These are phyloP conservation scores for Diddensiella santjacobensis DNA, from an alignment of 805 yeast species.

Conservation along the genomic window DNA sequence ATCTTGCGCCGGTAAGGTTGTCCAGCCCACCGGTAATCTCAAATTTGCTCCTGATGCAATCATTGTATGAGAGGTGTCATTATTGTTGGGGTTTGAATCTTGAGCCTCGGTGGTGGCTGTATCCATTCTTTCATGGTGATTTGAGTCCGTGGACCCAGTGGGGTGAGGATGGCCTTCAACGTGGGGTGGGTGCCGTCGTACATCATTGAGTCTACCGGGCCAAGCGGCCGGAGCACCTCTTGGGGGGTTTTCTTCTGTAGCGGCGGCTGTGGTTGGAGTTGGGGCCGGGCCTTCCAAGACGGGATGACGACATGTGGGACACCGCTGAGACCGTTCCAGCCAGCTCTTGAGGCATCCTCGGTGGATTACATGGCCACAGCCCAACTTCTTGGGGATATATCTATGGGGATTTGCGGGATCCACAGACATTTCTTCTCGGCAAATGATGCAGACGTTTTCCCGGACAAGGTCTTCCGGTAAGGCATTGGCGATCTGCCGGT, in stretches of 20 bases:
- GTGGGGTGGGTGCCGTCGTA: too few species aligned
- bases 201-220: background rate
- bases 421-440: constrained; percentile 82
- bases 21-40: constrained; percentile 21
- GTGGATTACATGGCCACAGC: constrained; percentile 86
- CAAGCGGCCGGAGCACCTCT: background rate
- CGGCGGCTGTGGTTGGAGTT: background rate
- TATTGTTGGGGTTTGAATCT: background rate
- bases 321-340: constrained; percentile 87
- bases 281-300: constrained; percentile 11
- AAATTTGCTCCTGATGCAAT: background rate
- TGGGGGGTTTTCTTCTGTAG: background rate
- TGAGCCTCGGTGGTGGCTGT: background rate
- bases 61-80: background rate
- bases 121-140: background rate
- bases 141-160: background rate
- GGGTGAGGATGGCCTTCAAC: background rate
- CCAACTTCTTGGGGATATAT: constrained; percentile 65
- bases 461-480: constrained; percentile 55
- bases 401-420: constrained; percentile 39
- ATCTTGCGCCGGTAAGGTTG: constrained; percentile 13
- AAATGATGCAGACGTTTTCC: constrained; percentile 73
- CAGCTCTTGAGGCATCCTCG: constrained; percentile 87
- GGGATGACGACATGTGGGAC: constrained; percentile 80
- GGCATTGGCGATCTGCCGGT: constrained; percentile 60